phyloP scores from a whole-genome alignment of 177 flowering plant species.

The Vitis hybrid region DNA sequence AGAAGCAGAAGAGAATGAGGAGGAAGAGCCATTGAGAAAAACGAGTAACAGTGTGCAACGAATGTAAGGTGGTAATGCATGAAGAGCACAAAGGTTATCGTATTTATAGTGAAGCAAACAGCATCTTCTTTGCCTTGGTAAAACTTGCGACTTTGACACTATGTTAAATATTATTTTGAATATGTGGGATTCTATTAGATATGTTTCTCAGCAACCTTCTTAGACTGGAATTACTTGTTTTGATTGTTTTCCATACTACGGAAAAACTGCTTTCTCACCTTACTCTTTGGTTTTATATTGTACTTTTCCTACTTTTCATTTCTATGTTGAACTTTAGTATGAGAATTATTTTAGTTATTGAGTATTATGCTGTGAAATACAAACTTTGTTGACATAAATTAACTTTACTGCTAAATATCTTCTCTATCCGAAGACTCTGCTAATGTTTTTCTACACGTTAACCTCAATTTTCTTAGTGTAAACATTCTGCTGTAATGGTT shows the following conservation, averaged over 20 bases:
- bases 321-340: slow-evolving; percentile 4
- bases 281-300: background rate
- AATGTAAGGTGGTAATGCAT: slow-evolving; percentile 20
- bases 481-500: background rate
- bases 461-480: background rate
- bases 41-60: background rate
- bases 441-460: too few relatives aligned
- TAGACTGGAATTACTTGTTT: slow-evolving; percentile 17
- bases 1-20: slow-evolving; percentile 21
- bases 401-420: too few relatives aligned
- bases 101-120: slow-evolving; percentile 40
- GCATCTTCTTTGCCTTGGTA: slow-evolving; percentile 15
- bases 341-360: background rate
- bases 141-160: slow-evolving; percentile 37
- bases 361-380: slow-evolving; percentile 6
- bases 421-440: too few relatives aligned
- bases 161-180: slow-evolving; percentile 9
- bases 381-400: background rate
- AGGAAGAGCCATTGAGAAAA: slow-evolving; percentile 33
- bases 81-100: slow-evolving; percentile 7
- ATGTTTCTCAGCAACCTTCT: slow-evolving; percentile 22
- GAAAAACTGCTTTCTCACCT: slow-evolving; percentile 2
- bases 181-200: slow-evolving; percentile 8
- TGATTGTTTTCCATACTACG: background rate
- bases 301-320: background rate